Evolutionary conservation across 805 yeast species (phyloP).

Genomic region (Yamadazyma olivae): DNA sequence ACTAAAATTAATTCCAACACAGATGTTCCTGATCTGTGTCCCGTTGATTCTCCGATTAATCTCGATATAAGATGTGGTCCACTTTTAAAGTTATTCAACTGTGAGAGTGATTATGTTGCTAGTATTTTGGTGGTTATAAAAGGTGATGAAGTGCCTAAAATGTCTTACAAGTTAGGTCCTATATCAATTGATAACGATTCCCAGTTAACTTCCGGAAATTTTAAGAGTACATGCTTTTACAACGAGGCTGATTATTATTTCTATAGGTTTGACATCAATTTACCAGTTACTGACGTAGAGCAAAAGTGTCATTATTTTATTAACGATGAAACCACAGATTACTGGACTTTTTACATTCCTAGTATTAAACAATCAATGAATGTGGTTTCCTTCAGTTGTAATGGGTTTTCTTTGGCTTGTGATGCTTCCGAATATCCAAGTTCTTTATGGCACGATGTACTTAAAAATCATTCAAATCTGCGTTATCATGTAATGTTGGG

Average conservation of each 20-base stretch:
- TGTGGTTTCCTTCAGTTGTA: constrained; percentile 80
- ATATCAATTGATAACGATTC: constrained; percentile 13
- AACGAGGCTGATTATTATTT: constrained; percentile 49
- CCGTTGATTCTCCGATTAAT: constrained; percentile 23
- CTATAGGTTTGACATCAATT: constrained; percentile 60
- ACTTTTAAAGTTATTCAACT: constrained; percentile 61
- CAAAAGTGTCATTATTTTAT: constrained; percentile 64
- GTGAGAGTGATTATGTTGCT: constrained; percentile 67
- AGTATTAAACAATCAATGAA: constrained; percentile 67
- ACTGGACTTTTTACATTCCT: constrained; percentile 70
- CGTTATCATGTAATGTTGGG: constrained; percentile 92
- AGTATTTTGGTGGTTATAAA: constrained; percentile 62
- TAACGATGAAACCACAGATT: constrained; percentile 35
- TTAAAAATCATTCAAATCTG: constrained; percentile 53
- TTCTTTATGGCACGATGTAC: constrained; percentile 83
- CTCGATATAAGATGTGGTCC: constrained; percentile 75
- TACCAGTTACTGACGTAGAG: constrained; percentile 48
- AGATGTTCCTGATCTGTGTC: constrained; percentile 27
- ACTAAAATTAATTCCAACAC: constrained; percentile 21
- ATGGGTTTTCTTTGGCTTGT: constrained; percentile 79
- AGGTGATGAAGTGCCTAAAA: constrained; percentile 19
- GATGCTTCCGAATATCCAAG: constrained; percentile 67
- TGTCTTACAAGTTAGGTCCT: constrained; percentile 38
- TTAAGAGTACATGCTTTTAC: constrained; percentile 45
- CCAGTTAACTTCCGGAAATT: constrained; percentile 40